Conservation (phyloP, 148 eudicot species). For the Linanthus parryae region DNA sequence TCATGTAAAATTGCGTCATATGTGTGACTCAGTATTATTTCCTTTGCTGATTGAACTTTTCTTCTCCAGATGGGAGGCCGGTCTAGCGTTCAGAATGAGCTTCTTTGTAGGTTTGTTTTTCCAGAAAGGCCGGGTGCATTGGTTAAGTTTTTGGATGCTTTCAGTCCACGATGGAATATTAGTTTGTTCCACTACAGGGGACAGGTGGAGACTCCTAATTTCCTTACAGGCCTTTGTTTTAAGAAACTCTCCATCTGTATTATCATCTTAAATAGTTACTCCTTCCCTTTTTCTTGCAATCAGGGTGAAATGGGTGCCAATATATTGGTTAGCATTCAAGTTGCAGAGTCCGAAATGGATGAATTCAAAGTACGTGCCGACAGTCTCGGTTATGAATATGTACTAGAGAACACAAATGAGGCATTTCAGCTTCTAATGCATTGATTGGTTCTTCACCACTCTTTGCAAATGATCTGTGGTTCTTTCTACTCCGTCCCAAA, state of each 20-base stretch:
- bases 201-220: constrained; percentile 33
- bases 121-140: constrained; percentile 97
- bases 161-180: constrained; percentile 96
- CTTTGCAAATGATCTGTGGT: too few species aligned
- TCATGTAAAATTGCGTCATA: too few species aligned
- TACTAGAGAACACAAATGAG: constrained; percentile 50
- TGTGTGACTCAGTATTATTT: too few species aligned
- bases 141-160: constrained; percentile 72
- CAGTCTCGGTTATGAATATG: constrained; percentile 57
- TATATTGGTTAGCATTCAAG: constrained; percentile 92
- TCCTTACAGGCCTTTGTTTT: constrained; percentile 8
- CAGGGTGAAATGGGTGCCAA: constrained; percentile 95
- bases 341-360: constrained; percentile 40
- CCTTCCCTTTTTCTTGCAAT: neutral
- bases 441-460: too few species aligned
- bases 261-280: too few species aligned
- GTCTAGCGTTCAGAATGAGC: constrained; percentile 62
- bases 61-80: constrained; percentile 77
- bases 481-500: too few species aligned
- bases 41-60: too few species aligned
- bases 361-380: constrained; percentile 54
- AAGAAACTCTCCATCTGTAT: too few species aligned
- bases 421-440: constrained; percentile 74
- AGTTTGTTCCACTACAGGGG: constrained; percentile 92
- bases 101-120: constrained; percentile 75